Base-by-base conservation (phyloP, 2,329 filamentous ascomycete genomes). In the Chalara sp. region DNA sequence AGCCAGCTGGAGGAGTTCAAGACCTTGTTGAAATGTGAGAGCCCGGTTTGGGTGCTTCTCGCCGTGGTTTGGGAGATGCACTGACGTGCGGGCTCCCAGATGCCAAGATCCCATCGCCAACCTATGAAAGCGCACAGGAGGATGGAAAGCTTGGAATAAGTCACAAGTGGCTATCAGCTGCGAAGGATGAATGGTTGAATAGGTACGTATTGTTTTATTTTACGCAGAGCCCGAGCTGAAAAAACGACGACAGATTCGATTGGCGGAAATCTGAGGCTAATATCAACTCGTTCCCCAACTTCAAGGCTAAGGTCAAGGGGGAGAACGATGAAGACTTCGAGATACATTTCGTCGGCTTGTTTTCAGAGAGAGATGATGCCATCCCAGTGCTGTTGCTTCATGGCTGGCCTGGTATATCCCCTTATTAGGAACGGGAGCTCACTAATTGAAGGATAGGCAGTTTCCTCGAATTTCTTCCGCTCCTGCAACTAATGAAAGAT, bases 291-390 rank as follows among this genome's bases (percentile, higher is more conserved):
- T 71, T 74, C 47, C 74, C 74, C 0, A 73, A 78, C 59, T 79
- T 71, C 66, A 74, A 65, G 13, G 59, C 67, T 0, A 74, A 77
- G 59, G 78, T 71, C 67, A 73, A 65, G 13, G 60, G 67, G 0
- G 51, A 60, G 0, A 65, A 77, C 42, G 58, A 66, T 2, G 69
- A 73, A 33, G 67, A 73, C 50, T 3, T 21, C 21, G 60, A 68
- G 4, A 66, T 81, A 40, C 78, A 81, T 57, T 82, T 82, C 58
- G 61, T 70, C 1, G 78, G 71, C 0, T 65, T 82, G 0, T 82
- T 81, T 62, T 81, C 78, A 0, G 56, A 68, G 39, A 73, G 71
- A 13, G 41, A 63, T 1, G 69, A 75, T 53, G 79, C 79, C 0
- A 67, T 75, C 1, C 78, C 79, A 0, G 56, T 81, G 7, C 56